phyloP scores from a whole-genome alignment of 1,284 basidiomycete species.

The Ceratobasidium theobromae region DNA sequence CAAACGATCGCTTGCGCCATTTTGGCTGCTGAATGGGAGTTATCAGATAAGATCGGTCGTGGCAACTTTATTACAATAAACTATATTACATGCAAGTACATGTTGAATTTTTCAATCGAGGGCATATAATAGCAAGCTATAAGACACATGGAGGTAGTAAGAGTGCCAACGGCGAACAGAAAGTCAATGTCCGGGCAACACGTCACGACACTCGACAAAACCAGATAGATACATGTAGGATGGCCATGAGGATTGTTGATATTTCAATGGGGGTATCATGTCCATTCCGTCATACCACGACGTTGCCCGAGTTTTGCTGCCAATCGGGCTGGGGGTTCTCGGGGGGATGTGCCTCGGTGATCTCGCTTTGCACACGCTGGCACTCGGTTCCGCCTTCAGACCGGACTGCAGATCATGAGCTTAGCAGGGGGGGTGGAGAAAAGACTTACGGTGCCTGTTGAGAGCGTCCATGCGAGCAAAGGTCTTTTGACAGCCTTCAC shows the following conservation, averaged over 20 bases:
- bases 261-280: constrained; percentile 3
- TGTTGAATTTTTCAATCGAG: not conserved
- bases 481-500: constrained; percentile 74
- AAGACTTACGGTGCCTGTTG: constrained; percentile 68
- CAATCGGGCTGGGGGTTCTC: not conserved
- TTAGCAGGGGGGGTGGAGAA: constrained; percentile 13
- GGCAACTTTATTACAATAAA: not conserved
- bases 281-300: constrained; percentile 9
- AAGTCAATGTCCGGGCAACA: constrained; percentile 1
- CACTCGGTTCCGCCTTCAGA: constrained; percentile 62
- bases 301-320: not conserved
- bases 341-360: not conserved
- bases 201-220: not conserved
- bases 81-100: constrained; percentile 1
- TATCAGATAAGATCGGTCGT: constrained; percentile 13
- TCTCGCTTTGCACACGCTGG: constrained; percentile 36
- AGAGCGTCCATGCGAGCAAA: constrained; percentile 80
- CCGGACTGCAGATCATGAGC: constrained; percentile 46
- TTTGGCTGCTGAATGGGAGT: not conserved
- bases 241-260: not conserved
- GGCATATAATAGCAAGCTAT: constrained; percentile 14
- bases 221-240: not conserved
- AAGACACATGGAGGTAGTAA: constrained; percentile 10
- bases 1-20: constrained; percentile 11
- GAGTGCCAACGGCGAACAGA: not conserved